Percentiles rank a stretch among this genome's conserved stretches.
Conservation (phyloP, 1,284 basidiomycete species). For the Ganoderma leucocontextum region DNA sequence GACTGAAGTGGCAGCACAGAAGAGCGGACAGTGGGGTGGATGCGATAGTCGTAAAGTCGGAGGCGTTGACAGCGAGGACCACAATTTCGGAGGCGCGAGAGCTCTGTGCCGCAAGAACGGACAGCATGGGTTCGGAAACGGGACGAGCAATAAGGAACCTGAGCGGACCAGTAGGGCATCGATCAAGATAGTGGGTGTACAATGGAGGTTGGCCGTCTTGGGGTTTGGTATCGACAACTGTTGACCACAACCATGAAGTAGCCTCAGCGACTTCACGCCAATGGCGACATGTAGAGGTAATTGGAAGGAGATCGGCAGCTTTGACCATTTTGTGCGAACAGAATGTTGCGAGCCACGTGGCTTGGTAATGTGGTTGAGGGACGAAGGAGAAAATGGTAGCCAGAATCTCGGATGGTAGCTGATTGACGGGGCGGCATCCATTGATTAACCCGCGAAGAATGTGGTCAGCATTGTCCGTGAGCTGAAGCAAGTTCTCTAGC, state of each 20-base stretch:
- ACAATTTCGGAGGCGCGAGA: background rate
- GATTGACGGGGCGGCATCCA: background rate
- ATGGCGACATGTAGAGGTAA: background rate
- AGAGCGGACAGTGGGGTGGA: background rate
- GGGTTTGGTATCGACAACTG: background rate
- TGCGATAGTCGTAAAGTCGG: background rate
- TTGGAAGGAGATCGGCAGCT: slow-evolving; percentile 4
- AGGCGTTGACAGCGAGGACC: too few relatives aligned
- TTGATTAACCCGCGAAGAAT: background rate
- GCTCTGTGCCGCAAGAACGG: background rate
- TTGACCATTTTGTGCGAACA: background rate
- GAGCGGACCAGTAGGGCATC: slow-evolving; percentile 5
- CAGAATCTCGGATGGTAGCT: background rate
- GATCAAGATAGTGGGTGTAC: background rate
- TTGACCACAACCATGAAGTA: background rate
- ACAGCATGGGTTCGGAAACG: background rate
- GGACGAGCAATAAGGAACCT: background rate
- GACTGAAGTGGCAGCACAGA: background rate
- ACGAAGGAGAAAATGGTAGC: slow-evolving; percentile 6
- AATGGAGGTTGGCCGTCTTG: background rate
- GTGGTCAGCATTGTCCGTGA: slow-evolving; percentile 4
- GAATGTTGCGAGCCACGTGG: slow-evolving; percentile 5
- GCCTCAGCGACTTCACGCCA: slow-evolving; percentile 1
- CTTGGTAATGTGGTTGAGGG: background rate
- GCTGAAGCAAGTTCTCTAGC: slow-evolving; percentile 1